A percentile compares a stretch with the other conserved stretches of the same genome.
phyloP scores from a whole-genome alignment of 192 early-diverging fungal genomes.

The Coemansia sp. region DNA sequence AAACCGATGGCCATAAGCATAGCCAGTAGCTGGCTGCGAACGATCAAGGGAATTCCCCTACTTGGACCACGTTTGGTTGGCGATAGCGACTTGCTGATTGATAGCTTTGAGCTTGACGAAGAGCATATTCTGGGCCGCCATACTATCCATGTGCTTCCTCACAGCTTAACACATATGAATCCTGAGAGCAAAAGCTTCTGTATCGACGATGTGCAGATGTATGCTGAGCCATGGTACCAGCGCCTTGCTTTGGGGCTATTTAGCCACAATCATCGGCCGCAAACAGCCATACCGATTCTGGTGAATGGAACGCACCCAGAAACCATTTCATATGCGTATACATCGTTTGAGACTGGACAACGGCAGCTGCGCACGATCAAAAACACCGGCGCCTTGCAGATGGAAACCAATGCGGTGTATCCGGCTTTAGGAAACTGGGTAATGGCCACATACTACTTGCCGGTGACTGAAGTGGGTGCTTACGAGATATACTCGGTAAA shows the following conservation, averaged over 20 bases:
- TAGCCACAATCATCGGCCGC: conserved; percentile 8
- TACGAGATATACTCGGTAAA: conserved; percentile 43
- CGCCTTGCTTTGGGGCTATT: conserved; percentile 14
- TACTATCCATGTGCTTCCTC: conserved; percentile 52
- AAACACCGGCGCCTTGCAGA: conserved; percentile 23
- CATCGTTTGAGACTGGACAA: conserved; percentile 42
- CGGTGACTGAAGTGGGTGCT: conserved; percentile 31
- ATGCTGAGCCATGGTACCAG: conserved; percentile 35
- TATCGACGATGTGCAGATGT: conserved; percentile 16
- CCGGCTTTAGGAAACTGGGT: conserved; percentile 46
- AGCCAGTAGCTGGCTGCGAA: conserved; percentile 39
- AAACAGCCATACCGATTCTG: conserved; percentile 36
- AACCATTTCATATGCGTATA: conserved; percentile 38
- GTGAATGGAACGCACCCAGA: conserved; percentile 49
- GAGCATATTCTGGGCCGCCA: conserved; percentile 53
- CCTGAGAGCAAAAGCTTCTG: conserved; percentile 27
- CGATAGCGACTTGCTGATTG: conserved; percentile 51
- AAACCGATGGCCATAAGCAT: conserved; percentile 36
- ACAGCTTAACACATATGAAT: conserved; percentile 51
- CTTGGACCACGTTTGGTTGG: conserved; percentile 44
- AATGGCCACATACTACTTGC: conserved; percentile 41
- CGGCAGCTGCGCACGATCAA: conserved; percentile 28
- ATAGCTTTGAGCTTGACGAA: conserved; percentile 42
- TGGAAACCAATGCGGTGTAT: conserved; percentile 24
- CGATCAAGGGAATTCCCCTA: conserved; percentile 35